A percentile compares a stretch with the other conserved stretches of the same genome.
phyloP scores from a whole-genome alignment of 805 yeast genomes.

The Yarrowia sp. region DNA sequence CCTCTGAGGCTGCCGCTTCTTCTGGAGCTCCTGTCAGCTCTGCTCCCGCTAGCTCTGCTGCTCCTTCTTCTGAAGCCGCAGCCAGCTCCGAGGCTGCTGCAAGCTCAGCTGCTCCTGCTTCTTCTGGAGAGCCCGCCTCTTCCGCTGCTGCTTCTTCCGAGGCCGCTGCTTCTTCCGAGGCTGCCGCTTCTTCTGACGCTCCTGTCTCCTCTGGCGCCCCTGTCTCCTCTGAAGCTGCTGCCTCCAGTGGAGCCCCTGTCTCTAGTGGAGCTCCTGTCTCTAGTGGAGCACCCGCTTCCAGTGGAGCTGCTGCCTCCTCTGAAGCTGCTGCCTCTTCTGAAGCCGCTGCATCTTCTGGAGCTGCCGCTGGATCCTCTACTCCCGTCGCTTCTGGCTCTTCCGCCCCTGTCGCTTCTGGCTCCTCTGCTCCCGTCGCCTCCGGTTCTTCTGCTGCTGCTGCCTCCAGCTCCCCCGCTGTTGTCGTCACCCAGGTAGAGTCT shows the following conservation, averaged over 20 bases:
- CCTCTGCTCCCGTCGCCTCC: neutral
- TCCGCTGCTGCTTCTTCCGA: neutral
- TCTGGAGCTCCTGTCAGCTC: neutral
- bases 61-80: no score
- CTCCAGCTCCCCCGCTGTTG: no score
- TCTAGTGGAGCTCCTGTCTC: neutral
- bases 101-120: no score
- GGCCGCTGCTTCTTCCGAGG: neutral
- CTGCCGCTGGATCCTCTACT: neutral
- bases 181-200: neutral
- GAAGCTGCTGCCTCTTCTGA: neutral
- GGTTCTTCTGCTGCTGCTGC: no score
- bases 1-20: neutral
- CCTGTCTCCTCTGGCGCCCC: neutral
- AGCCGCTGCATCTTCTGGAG: slow-evolving; percentile 1
- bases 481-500: neutral
- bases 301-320: neutral
- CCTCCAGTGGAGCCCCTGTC: neutral
- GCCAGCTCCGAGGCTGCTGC: no score
- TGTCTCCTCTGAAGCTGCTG: neutral
- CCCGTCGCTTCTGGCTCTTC: neutral
- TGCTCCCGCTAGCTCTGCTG: no score
- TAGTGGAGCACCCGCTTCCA: no score
- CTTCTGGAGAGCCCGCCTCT: no score
- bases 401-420: neutral